Base-by-base conservation (phyloP, 2,329 filamentous ascomycete species). In the Penicillium sumatraense region DNA sequence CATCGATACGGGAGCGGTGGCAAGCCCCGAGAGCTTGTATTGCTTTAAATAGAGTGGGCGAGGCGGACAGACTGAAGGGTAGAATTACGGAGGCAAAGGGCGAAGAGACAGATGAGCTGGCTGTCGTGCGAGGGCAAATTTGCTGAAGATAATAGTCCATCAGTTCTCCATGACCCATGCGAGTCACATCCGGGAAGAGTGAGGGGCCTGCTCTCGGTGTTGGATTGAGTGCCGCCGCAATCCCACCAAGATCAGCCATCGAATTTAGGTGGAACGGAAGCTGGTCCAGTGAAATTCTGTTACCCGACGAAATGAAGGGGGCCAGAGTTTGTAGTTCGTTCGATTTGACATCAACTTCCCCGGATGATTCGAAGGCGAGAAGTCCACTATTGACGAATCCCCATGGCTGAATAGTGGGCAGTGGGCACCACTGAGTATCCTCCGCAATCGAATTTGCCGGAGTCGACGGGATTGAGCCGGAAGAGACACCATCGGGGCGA, bases 81-180 rank as follows among this genome's bases (percentile, higher is more conserved):
- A 77, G 54, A 33, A 77, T 69, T 8, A 75, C 58, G 8, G 74
- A 72, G 14, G 71, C 73, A 48, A 77, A 76, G 4, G 75, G 75
- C 3, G 75, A 76, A 2, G 68, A 64, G 1, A 60, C 38, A 13
- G 59, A 68, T 2, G 67, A 68, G 54, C 72, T 76, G n/a, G 73
- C 68, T 1, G 72, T 74, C 5, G 74, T 76, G 5, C 74, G 69
- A 24, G 75, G 75, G 49, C 74, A 77, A 5, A 77, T 66, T 29
- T 70, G 71, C n/a, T 70, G 68, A 5, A 76, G 66, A 57, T 75
- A 77, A 51, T 77, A 77, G 20, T 76, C 72, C 21, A 77, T 67
- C 6, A 77, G 57, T 36, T 67, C 64, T 3, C 62, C 65, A 38
- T 74, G 63, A 16, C 64, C 62, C 4, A 70, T 57, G 14, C 62